Base-by-base conservation (phyloP, 2,329 filamentous ascomycete species). In the Teratosphaeria zuluensis region DNA sequence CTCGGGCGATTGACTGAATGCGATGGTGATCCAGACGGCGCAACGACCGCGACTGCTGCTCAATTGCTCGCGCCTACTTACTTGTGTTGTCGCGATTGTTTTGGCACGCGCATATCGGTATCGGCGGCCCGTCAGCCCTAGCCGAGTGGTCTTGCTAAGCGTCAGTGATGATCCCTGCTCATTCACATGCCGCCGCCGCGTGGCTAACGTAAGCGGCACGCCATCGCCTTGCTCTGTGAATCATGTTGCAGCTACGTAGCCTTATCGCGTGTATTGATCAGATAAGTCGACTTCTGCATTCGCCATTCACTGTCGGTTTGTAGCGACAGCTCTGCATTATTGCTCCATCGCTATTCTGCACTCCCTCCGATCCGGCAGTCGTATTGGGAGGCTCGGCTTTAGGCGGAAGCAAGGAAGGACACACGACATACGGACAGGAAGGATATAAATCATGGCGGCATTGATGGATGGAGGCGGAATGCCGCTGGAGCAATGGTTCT, bases 401-500 rank as follows among this genome's bases (percentile, higher is more conserved):
- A 42, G 42, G 42, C 42, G n/a, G 42, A 48, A 48, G 4, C 19
- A 31, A 53, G 52, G 4, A 28, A 53, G 52, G 24, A n/a, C 52
- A 53, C 52, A 31, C 21, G 51, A 19, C 61, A 70, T 31, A 48
- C 19, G 16, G 42, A 6, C 16, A 21, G 6, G 42, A 16, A 48
- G n/a, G n/a, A n/a, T 6, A 48, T 48, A 8, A 4, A 19, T 8
- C 61, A 79, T 80, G 77, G 77, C 78, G 53, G 76, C 76, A 46
- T 73, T 75, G 64, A 64, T 77, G 55, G 72, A 76, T 58, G 71
- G 66, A 33, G 70, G 64, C 33, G 71, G 75, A 31, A 68, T 96
- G 69, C 94, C 92, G 51, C 81, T 99, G 7, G 94, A 97, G 75
- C 88, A 92, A 66, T 99, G 94, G 94, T 97, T 96, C 75, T 96